phyloP scores from a whole-genome alignment of 345 rosid genomes.

The Eucalyptus cloeziana region DNA sequence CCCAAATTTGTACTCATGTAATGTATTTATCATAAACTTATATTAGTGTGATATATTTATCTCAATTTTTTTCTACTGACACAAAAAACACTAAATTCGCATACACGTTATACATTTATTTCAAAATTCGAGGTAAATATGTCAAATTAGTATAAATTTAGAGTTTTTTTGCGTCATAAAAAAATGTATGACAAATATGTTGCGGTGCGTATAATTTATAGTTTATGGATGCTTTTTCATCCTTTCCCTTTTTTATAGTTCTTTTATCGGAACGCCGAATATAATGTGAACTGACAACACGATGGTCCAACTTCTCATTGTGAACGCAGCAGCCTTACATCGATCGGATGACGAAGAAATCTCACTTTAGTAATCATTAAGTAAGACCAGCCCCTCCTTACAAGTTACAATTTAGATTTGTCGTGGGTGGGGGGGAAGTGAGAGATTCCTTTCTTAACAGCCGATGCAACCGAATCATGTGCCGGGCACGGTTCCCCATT shows the following conservation, averaged over 20 bases:
- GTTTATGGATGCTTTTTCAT: not conserved
- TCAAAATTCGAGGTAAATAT: no score
- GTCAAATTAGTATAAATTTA: no score
- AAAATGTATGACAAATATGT: no score
- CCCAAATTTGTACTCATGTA: no score
- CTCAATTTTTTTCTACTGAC: accelerated
- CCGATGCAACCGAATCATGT: not conserved
- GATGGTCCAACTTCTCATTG: not conserved
- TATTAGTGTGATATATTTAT: accelerated
- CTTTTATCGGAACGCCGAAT: not conserved
- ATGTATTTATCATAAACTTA: accelerated
- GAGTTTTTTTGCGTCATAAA: no score
- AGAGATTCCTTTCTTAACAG: not conserved
- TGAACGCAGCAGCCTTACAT: not conserved
- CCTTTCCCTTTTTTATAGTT: accelerated
- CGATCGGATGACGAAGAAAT: not conserved
- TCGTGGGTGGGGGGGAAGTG: not conserved
- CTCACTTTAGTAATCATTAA: not conserved
- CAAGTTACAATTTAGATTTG: not conserved
- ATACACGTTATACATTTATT: no score
- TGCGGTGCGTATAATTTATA: not conserved
- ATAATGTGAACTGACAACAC: not conserved
- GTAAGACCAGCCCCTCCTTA: not conserved
- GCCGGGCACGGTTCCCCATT: not conserved
- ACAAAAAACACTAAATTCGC: no score